Evolutionary conservation across 306 rosid species (phyloP).

Genomic region (Quercus alba): DNA sequence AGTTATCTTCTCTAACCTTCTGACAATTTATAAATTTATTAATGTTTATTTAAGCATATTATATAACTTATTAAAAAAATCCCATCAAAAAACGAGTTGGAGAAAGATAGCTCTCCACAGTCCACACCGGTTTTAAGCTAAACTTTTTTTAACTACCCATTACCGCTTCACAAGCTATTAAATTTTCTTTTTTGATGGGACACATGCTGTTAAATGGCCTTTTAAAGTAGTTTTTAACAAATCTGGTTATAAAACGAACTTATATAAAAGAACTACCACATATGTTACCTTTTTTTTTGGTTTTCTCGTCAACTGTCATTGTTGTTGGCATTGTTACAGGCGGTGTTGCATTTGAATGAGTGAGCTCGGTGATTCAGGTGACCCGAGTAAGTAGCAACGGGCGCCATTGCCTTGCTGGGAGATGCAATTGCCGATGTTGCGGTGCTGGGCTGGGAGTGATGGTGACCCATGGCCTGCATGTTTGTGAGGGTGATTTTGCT

Average conservation of each 20-base stretch:
- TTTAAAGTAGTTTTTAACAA: too few species aligned
- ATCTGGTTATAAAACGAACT: not conserved
- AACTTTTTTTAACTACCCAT: too few species aligned
- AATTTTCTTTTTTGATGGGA: too few species aligned
- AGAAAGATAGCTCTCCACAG: too few species aligned
- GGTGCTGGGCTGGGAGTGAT: conserved; percentile 39
- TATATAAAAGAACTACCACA: not conserved
- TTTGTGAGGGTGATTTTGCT: conserved; percentile 16
- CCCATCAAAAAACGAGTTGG: too few species aligned
- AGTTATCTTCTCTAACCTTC: too few species aligned
- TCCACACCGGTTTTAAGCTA: too few species aligned
- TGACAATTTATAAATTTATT: too few species aligned
- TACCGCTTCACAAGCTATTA: too few species aligned
- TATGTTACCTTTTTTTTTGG: not conserved
- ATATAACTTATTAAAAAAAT: too few species aligned
- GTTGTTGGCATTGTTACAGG: not conserved
- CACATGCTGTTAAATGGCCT: too few species aligned
- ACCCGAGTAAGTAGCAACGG: conserved; percentile 55
- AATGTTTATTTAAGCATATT: too few species aligned
- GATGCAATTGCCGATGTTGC: conserved; percentile 60
- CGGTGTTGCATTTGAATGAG: conserved; percentile 72
- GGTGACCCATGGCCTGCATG: conserved; percentile 45
- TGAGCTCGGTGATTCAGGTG: conserved; percentile 95
- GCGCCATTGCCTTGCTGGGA: conserved; percentile 87
- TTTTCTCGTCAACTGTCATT: not conserved